These are phyloP conservation scores for Talaromyces sp. DNA, from an alignment of 2,329 filamentous ascomycete genomes.

Conservation along the genomic window DNA sequence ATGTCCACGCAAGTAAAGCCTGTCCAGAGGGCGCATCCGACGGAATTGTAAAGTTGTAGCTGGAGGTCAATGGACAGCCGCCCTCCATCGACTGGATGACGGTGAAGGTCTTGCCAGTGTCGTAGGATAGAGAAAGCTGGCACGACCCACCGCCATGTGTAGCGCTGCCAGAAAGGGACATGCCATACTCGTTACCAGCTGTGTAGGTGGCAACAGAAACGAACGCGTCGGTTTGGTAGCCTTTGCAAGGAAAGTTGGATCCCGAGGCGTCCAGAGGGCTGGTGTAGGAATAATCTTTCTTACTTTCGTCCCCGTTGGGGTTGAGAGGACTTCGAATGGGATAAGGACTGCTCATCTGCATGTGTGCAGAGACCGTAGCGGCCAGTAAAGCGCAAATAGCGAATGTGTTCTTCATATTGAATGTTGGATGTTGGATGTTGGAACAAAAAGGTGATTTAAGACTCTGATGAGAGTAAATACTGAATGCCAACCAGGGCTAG, in stretches of 20 bases:
- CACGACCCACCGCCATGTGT: slow-evolving; percentile 70
- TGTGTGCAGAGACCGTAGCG: slow-evolving; percentile 43
- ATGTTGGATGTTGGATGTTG: slow-evolving; percentile 17
- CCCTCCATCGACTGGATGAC: slow-evolving; percentile 64
- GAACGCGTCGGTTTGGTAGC: slow-evolving; percentile 55
- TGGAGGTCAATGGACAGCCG: slow-evolving; percentile 52
- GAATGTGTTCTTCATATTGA: slow-evolving; percentile 32
- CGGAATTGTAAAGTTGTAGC: slow-evolving; percentile 66
- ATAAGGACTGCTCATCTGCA: slow-evolving; percentile 56
- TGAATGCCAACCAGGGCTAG: slow-evolving; percentile 18
- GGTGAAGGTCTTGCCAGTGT: slow-evolving; percentile 66
- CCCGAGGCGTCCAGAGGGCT: slow-evolving; percentile 59
- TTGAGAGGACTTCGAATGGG: slow-evolving; percentile 53
- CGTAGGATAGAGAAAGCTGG: slow-evolving; percentile 71
- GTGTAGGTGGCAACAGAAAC: slow-evolving; percentile 58
- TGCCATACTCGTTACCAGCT: slow-evolving; percentile 60
- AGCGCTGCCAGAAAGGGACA: slow-evolving; percentile 62
- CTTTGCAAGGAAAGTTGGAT: slow-evolving; percentile 74
- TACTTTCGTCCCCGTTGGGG: slow-evolving; percentile 39
- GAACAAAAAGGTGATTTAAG: neutral
- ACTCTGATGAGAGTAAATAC: slow-evolving; percentile 14
- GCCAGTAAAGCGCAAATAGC: slow-evolving; percentile 33
- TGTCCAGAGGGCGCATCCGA: slow-evolving; percentile 57
- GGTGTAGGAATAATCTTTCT: slow-evolving; percentile 70
- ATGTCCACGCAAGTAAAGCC: slow-evolving; percentile 71